Evolutionary conservation across 148 eudicot species (phyloP).

Genomic region (Fagopyrum tataricum): DNA sequence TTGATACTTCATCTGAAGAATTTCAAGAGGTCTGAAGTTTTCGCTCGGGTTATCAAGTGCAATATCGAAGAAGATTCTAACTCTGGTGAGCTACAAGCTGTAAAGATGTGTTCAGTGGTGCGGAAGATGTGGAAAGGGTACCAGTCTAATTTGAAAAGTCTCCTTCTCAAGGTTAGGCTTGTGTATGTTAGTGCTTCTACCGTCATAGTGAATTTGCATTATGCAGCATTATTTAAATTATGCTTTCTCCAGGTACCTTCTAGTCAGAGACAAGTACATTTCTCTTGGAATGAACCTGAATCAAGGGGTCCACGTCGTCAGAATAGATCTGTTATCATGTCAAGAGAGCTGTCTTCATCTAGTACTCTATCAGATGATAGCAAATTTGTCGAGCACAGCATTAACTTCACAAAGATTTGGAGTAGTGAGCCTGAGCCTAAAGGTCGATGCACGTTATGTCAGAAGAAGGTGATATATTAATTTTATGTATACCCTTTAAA

Average conservation of each 20-base stretch:
- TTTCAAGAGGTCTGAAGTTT: constrained; percentile 63
- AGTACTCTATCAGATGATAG: constrained; percentile 50
- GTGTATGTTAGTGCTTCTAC: not conserved
- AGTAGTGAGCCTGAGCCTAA: constrained; percentile 77
- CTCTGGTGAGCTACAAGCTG: constrained; percentile 57
- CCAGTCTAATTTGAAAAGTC: constrained; percentile 44
- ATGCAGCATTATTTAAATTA: not conserved
- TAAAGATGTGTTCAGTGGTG: constrained; percentile 65
- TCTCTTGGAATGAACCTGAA: constrained; percentile 63
- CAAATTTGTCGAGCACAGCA: constrained; percentile 50
- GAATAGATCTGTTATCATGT: constrained; percentile 43
- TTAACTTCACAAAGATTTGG: constrained; percentile 83
- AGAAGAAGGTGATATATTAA: constrained; percentile 53
- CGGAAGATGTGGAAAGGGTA: constrained; percentile 82
- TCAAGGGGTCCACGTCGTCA: constrained; percentile 34
- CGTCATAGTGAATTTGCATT: not conserved
- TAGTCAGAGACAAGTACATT: constrained; percentile 66
- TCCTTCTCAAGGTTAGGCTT: constrained; percentile 54
- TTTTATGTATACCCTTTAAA: not conserved
- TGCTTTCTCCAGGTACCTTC: constrained; percentile 65
- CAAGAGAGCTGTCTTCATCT: constrained; percentile 53
- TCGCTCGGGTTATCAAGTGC: constrained; percentile 85
- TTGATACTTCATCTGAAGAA: constrained; percentile 78
- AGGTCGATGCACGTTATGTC: constrained; percentile 62
- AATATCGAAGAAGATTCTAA: constrained; percentile 50